Base-by-base conservation (phyloP, 495 filamentous ascomycete species). In the Trichoderma virens region DNA sequence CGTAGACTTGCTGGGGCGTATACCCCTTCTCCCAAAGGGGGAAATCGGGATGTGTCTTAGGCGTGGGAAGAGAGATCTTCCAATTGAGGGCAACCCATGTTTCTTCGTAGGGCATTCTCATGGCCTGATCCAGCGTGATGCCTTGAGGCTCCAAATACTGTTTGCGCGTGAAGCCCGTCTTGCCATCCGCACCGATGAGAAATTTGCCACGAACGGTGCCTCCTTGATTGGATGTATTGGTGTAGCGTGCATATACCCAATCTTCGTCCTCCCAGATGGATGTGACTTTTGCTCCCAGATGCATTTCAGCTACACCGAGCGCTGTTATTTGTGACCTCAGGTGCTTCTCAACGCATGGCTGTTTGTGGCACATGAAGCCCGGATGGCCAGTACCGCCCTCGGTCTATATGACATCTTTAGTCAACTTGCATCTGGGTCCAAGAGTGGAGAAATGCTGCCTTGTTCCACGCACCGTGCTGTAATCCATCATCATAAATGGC, bases 81-180 rank as follows among this genome's bases (percentile, higher is more conserved):
- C 79, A 76, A 45, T 85, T 85, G 2, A 80, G 65, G 20, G 82
- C 80, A 16, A 83, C 77, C 81, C 82, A 85, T 0, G 73, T 79
- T 62, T 76, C 82, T 43, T 80, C 74, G 63, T 85, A 85, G 4
- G 68, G 70, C 30, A 74, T 76, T 23, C 1, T 11, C 27, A 74
- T 70, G 61, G 64, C 65, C 16, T 67, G 73, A 27, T 73, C 69
- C 64, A 82, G 78, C 70, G 76, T 70, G 18, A 72, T 66, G 28
- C 80, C 73, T 2, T 68, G 71, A 0, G 75, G 71, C 67, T 82
- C 80, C 2, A 84, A 72, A 62, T 79, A 83, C 3, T 76, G 67
- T 69, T 84, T 84, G 34, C 80, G 70, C 0, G 77, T 77, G 18
- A 80, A 72, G 0, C 81, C 81, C 18, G 70, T 78, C 65, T 84